Evolutionary conservation across 2,329 filamentous ascomycete genomes (phyloP), one percentile per base, ranked within the genome.

Genomic region (Colletotrichum nymphaeae): DNA sequence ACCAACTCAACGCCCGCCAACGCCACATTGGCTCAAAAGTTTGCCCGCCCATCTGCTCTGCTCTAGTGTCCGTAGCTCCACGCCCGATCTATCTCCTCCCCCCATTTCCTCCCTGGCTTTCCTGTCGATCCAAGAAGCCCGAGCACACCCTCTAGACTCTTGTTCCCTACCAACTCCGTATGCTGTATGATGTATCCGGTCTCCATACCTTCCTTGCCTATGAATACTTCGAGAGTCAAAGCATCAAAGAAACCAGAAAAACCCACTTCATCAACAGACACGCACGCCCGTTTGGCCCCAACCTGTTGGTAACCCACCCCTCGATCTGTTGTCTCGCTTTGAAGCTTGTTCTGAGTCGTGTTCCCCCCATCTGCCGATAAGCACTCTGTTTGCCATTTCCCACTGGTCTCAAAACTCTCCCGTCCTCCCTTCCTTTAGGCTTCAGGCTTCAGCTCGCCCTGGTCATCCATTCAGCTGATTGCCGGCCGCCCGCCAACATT

Each of bases 1-100:
- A 62, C 69, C 65, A 53, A 42, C 57, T 19, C 37, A 42, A 42
- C 37, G 37, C 37, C 37, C 16, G 37, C 37, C 57, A 63, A 63
- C 58, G 65, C 69, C 69, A 69, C 58, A 46, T 37, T 49, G 42
- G 35, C 69, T 58, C 57, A n/a, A 63, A 49, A 55, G n/a, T 16
- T 37, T 64, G 49, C 28, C 62, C 28, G 30, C 22, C n/a, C 28
- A 32, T 63, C 26, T 22, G 11, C 22, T 49, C 28, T 52, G 59
- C 24, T 52, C 26, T 63, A 16, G 35, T 42, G 28, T 53, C 11
- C n/a, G 46, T 64, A 37, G 62, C 46, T 64, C n/a, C 30, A 24
- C 30, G 49, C 59, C 19, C 19, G n/a, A 30, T 52, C 26, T 52
- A 19, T 26, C 16, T 24, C 37, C n/a, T n/a, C 35, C n/a, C 19